These are phyloP conservation scores for Pleurotus cornucopiae DNA, from an alignment of 768 basidiomycete genomes.

Conservation along the genomic window DNA sequence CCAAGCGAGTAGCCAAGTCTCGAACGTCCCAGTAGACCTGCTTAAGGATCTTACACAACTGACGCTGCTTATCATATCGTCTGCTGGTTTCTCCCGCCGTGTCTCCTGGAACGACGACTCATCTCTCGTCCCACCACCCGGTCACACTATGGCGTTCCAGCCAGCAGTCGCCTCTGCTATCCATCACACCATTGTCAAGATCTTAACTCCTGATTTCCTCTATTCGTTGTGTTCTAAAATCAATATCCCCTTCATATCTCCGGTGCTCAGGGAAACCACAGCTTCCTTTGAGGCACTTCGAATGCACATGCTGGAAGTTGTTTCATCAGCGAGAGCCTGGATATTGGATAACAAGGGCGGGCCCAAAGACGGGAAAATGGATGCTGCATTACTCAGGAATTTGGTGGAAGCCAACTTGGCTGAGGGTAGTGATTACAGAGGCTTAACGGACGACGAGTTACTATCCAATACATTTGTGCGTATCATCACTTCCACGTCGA, in stretches of 20 bases:
- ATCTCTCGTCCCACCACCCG: conserved; percentile 10
- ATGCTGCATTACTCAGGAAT: conserved; percentile 27
- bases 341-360: conserved; percentile 14
- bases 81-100: conserved; percentile 28
- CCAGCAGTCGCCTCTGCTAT: conserved; percentile 18
- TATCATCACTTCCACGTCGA: background rate
- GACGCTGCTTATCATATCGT: conserved; percentile 23
- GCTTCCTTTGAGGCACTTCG: conserved; percentile 25
- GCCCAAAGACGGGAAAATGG: conserved; percentile 9
- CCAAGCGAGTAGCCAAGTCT: background rate
- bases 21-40: conserved; percentile 17
- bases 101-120: conserved; percentile 22
- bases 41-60: conserved; percentile 19
- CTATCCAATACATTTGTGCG: conserved; percentile 31
- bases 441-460: conserved; percentile 29
- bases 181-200: conserved; percentile 18
- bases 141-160: conserved; percentile 23
- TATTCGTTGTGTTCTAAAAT: conserved; percentile 12
- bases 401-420: conserved; percentile 33
- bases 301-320: conserved; percentile 26
- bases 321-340: conserved; percentile 22
- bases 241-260: conserved; percentile 25
- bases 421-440: conserved; percentile 20
- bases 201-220: conserved; percentile 22
- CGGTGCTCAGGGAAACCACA: conserved; percentile 15